Base-by-base conservation (phyloP, 345 rosid species). In the Nephelium lappaceum region DNA sequence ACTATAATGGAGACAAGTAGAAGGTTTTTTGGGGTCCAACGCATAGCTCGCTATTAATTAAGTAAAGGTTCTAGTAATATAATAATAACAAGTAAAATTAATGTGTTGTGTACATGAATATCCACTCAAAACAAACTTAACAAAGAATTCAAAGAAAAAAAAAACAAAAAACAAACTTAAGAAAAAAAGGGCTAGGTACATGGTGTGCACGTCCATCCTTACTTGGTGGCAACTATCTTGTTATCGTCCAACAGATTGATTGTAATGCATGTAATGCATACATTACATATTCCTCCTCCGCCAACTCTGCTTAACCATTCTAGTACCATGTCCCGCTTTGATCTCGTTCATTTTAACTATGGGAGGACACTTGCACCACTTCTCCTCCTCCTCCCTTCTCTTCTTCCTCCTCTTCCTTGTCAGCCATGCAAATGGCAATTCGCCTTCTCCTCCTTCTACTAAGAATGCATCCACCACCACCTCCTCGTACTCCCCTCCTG, bases 221-320 rank as follows among this genome's bases (percentile, higher is more conserved):
- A 81, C 86, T 83, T 81, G 89, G 85, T 70, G 53, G 80, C 85
- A 88, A 87, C 86, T 74, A 85, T 81, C 76, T 75, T 71, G n/a
- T n/a, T n/a, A 31, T 31, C 3, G 36, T 31, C 36, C 36, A 45
- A 45, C 51, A 7, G 51, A 45, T 5, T 45, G 12, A 11, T 45
- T 45, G 4, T 27, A 63, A 65, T 70, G n/a, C n/a, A n/a, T 78
- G 80, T 49, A 18, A 8, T 42, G 38, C 72, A 43, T 78, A 25
- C 84, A 77, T 70, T 78, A 16, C 84, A 77, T 74, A 72, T 12
- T 39, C 74, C 31, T 45, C 71, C 62, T 43, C 67, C 58, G 10
- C 41, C 36, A 45, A 36, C 45, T 36, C 69, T 21, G 64, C 64
- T 60, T 10, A 71, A 69, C 83, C 69, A 64, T 60, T 23, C 24